These are phyloP conservation scores for Skeletonema potamos DNA, from an alignment of 108 stramenopile genomes.

Conservation along the genomic window DNA sequence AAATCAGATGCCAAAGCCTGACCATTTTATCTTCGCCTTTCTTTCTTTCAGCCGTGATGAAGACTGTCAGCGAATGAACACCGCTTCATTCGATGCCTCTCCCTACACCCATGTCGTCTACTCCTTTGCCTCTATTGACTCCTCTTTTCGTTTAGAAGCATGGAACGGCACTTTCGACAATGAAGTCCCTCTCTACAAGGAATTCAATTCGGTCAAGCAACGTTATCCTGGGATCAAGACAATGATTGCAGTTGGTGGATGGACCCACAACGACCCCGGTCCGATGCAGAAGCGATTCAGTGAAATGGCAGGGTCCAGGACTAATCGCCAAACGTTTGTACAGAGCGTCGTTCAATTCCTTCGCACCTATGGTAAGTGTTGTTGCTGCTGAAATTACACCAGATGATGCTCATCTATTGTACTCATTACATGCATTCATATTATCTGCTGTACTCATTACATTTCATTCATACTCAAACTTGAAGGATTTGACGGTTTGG, in stretches of 20 bases:
- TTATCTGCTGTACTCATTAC: no score
- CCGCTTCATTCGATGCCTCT: slow-evolving; percentile 31
- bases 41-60: slow-evolving; percentile 25
- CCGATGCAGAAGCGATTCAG: slow-evolving; percentile 48
- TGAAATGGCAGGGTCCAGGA: slow-evolving; percentile 28
- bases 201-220: slow-evolving; percentile 48
- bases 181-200: slow-evolving; percentile 48
- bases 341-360: slow-evolving; percentile 38
- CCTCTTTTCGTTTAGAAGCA: slow-evolving; percentile 40
- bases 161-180: slow-evolving; percentile 43
- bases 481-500: slow-evolving; percentile 40
- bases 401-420: no score
- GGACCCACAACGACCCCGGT: slow-evolving; percentile 50
- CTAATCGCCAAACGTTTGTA: slow-evolving; percentile 34
- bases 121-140: slow-evolving; percentile 49
- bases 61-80: slow-evolving; percentile 46
- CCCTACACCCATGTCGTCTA: slow-evolving; percentile 45
- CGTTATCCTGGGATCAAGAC: slow-evolving; percentile 40
- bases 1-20: neutral
- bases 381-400: no score
- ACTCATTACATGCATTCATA: no score
- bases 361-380: slow-evolving; percentile 24
- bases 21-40: neutral
- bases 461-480: no score
- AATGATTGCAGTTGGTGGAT: slow-evolving; percentile 53